phyloP scores from a whole-genome alignment of 2,329 filamentous ascomycete species.

The Fusarium annulatum region DNA sequence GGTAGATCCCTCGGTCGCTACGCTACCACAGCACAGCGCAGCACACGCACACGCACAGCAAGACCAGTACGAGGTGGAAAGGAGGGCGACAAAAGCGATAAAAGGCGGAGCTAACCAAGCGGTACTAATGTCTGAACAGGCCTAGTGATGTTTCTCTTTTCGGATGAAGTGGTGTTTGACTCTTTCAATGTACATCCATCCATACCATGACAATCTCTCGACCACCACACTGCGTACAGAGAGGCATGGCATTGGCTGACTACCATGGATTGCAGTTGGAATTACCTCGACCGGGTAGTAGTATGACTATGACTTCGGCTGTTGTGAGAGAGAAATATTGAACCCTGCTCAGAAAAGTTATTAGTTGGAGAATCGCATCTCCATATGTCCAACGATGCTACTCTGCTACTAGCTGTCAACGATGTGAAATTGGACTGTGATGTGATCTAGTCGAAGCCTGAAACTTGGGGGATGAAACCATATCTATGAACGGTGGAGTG shows the following conservation, averaged over 20 bases:
- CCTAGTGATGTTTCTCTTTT: slow-evolving; percentile 31
- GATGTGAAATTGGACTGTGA: slow-evolving; percentile 8
- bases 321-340: background rate
- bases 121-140: slow-evolving; percentile 29
- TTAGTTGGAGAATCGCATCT: slow-evolving; percentile 6
- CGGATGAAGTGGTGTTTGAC: slow-evolving; percentile 5
- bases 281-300: background rate
- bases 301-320: background rate
- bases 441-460: slow-evolving; percentile 22
- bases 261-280: background rate
- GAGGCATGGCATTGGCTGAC: background rate
- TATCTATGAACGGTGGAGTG: slow-evolving; percentile 19
- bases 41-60: background rate
- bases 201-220: background rate
- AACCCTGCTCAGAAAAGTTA: slow-evolving; percentile 4
- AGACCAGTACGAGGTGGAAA: slow-evolving; percentile 28
- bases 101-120: slow-evolving; percentile 35
- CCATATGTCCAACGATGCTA: slow-evolving; percentile 8
- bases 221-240: background rate
- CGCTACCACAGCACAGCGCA: slow-evolving; percentile 11
- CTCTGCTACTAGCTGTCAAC: slow-evolving; percentile 3
- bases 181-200: background rate
- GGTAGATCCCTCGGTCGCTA: slow-evolving; percentile 34
- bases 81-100: slow-evolving; percentile 39
- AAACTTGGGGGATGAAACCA: slow-evolving; percentile 30